A percentile compares a stretch with the other conserved stretches of the same genome.
Conservation (phyloP, 148 eudicot species). For the Camellia granthamiana region DNA sequence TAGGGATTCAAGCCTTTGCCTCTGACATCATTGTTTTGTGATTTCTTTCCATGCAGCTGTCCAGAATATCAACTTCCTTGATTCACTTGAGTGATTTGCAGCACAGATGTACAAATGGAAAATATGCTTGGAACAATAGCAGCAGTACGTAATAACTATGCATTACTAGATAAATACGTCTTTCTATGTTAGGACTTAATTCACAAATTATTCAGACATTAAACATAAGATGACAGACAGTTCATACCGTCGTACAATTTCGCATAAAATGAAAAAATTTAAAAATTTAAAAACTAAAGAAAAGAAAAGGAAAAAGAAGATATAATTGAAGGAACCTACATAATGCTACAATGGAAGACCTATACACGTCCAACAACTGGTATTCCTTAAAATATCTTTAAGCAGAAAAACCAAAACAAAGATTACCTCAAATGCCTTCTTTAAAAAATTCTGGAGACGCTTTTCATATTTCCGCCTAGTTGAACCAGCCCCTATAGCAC, state of each 20-base stretch:
- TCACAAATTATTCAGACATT: background rate
- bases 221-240: background rate
- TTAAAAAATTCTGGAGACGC: conserved; percentile 63
- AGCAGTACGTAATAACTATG: background rate
- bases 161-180: background rate
- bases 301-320: background rate
- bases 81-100: background rate
- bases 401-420: conserved; percentile 8
- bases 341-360: background rate
- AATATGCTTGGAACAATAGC: background rate
- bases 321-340: background rate
- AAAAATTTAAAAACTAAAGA: too few relatives aligned
- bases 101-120: background rate
- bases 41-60: background rate
- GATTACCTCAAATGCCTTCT: conserved; percentile 85
- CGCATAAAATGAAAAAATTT: background rate
- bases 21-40: too few relatives aligned
- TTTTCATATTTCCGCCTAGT: conserved; percentile 82
- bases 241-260: background rate
- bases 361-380: background rate
- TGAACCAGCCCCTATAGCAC: conserved; percentile 84
- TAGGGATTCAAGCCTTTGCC: too few relatives aligned
- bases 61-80: background rate
- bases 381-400: background rate
- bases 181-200: background rate